Evolutionary conservation across 345 rosid species (phyloP), one percentile per base, ranked within the genome.

Genomic region (Eucalyptus regnans): DNA sequence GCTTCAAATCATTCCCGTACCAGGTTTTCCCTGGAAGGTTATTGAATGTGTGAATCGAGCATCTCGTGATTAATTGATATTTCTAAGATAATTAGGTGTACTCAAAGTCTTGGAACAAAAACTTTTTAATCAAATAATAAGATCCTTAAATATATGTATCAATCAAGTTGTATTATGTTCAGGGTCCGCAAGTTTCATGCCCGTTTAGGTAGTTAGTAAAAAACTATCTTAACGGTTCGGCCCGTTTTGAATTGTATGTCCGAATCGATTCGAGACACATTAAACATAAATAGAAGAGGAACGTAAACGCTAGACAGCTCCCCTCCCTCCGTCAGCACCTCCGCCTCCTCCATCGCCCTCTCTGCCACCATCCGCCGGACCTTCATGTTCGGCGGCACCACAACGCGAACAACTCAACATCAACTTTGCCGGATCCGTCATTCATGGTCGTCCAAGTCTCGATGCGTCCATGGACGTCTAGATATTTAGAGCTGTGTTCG

Each of bases 1-100:
- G 18, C 25, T 52, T 52, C 58, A 52, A 52, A 52, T 18, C 1
- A 52, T 52, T 52, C 2, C 0, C 1, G 3, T 9, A 20, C 2
- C 0, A 18, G 5, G 25, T 7, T 52, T 9, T 52, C 0, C 1
- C 2, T 20, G 0, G 1, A 52, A 0, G 10, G 25, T 3, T 52
- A 18, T 20, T 18, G 58, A 52, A 52, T 52, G 1, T 52, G 58
- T 33, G 23, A 13, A 31, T 16, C 4, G 2, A 12, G 0, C 23
- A 68, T 56, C 62, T 56, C 0, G 29, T 18, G 48, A 71, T 37
- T 20, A 6, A 76, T 41, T 0, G 8, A 3, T 5, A 12, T 37
- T 18, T 76, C 46, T 37, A 0, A 37, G 5, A 20, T 37, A 76
- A 20, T 76, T 76, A 18, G 23, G 27, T 1, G 0, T 68, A 9